Conservation (phyloP, 768 basidiomycete species). For the Suillus plorans region DNA sequence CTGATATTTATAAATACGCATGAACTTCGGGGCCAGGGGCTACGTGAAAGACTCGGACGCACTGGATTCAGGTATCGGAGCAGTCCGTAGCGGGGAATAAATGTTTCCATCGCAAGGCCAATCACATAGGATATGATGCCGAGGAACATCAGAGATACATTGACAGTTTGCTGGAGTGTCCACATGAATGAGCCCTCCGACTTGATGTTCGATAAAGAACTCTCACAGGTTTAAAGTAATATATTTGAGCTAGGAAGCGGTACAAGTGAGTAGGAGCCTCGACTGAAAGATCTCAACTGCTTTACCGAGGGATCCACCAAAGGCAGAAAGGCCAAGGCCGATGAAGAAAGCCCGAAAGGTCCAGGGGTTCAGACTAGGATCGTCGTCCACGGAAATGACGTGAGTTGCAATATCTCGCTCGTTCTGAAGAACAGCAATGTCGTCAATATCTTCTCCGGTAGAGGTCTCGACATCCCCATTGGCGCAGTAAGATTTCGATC, state of each 20-base stretch:
- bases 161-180: slow-evolving; percentile 44
- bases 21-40: background rate
- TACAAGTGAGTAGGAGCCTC: slow-evolving; percentile 6
- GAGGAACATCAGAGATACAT: slow-evolving; percentile 54
- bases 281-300: slow-evolving; percentile 4
- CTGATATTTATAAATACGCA: slow-evolving; percentile 24
- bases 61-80: slow-evolving; percentile 54
- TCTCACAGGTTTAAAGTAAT: slow-evolving; percentile 58
- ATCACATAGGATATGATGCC: slow-evolving; percentile 50
- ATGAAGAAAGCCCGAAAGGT: slow-evolving; percentile 51
- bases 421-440: slow-evolving; percentile 31
- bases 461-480: slow-evolving; percentile 36
- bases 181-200: background rate
- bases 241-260: slow-evolving; percentile 46
- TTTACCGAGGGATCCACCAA: slow-evolving; percentile 50
- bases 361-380: slow-evolving; percentile 28
- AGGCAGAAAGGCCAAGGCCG: slow-evolving; percentile 50
- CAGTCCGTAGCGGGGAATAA: slow-evolving; percentile 45
- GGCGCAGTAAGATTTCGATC: slow-evolving; percentile 28
- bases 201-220: background rate
- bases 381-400: slow-evolving; percentile 41
- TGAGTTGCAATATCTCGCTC: slow-evolving; percentile 49
- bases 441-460: slow-evolving; percentile 9
- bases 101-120: slow-evolving; percentile 44
- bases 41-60: background rate